Conservation (phyloP, 2,329 filamentous ascomycete genomes). For the Fusarium sp. region DNA sequence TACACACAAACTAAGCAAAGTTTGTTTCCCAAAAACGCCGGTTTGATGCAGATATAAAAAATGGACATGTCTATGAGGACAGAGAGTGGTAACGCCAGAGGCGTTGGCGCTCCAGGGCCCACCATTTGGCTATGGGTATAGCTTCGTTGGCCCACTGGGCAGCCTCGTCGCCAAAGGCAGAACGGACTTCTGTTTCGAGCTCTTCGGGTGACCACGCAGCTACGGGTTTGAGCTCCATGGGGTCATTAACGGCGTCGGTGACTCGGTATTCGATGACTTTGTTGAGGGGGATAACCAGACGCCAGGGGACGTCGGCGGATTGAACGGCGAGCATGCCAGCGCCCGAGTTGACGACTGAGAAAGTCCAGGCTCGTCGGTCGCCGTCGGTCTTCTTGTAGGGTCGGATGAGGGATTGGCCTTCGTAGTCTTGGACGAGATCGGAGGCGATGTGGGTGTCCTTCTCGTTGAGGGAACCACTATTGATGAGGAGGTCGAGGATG, state of each 20-base stretch:
- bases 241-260: conserved; percentile 43
- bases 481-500: conserved; percentile 47
- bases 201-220: conserved; percentile 41
- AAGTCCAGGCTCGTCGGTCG: conserved; percentile 47
- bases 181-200: conserved; percentile 33
- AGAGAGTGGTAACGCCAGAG: conserved; percentile 37
- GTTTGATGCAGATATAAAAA: conserved; percentile 14
- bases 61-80: conserved; percentile 8
- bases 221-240: conserved; percentile 41
- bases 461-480: conserved; percentile 45
- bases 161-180: conserved; percentile 32
- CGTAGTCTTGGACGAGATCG: conserved; percentile 46
- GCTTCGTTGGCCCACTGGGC: conserved; percentile 44
- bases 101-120: conserved; percentile 37
- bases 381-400: conserved; percentile 37
- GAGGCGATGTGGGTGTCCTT: conserved; percentile 38
- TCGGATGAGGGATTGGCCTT: conserved; percentile 49
- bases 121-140: conserved; percentile 37
- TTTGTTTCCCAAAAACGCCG: conserved; percentile 22
- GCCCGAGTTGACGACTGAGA: conserved; percentile 48
- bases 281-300: conserved; percentile 46
- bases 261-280: conserved; percentile 47
- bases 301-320: conserved; percentile 44
- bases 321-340: conserved; percentile 47
- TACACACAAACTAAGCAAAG: conserved; percentile 9